Conservation (phyloP, 306 rosid species). For the Cucumis melo region DNA sequence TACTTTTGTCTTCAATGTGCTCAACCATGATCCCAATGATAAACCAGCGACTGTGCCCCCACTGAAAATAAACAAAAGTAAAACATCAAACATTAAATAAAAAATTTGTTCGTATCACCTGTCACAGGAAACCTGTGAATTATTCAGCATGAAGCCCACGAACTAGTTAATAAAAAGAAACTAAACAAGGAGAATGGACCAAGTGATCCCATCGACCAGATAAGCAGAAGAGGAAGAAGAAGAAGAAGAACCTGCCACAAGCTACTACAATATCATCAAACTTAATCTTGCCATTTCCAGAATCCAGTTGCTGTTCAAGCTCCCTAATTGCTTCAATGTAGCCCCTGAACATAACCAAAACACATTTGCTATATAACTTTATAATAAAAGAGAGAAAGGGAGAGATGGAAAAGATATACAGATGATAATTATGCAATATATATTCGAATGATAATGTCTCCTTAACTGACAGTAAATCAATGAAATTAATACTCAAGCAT, state of each 20-base stretch:
- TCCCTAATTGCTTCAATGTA: constrained; percentile 73
- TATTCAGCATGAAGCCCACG: background rate
- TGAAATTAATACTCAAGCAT: background rate
- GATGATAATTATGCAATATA: background rate
- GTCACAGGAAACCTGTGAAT: background rate
- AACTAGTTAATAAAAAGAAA: background rate
- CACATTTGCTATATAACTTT: background rate
- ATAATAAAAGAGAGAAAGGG: background rate
- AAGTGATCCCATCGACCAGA: background rate
- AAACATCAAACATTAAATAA: background rate
- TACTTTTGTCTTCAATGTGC: constrained; percentile 84
- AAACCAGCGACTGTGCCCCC: constrained; percentile 93
- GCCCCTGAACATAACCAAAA: constrained; percentile 48
- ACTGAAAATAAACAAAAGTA: constrained; percentile 28
- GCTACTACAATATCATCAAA: constrained; percentile 94
- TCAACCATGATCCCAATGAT: constrained; percentile 62
- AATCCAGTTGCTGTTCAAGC: constrained; percentile 69
- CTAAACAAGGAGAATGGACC: background rate
- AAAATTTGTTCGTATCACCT: background rate
- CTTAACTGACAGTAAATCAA: background rate
- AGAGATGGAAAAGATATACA: background rate
- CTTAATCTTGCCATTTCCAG: constrained; percentile 25
- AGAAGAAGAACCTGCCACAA: constrained; percentile 66
- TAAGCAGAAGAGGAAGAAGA: background rate
- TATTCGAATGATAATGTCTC: background rate